Evolutionary conservation across 768 basidiomycete species (phyloP).

Genomic region (Agaricus bisporus): DNA sequence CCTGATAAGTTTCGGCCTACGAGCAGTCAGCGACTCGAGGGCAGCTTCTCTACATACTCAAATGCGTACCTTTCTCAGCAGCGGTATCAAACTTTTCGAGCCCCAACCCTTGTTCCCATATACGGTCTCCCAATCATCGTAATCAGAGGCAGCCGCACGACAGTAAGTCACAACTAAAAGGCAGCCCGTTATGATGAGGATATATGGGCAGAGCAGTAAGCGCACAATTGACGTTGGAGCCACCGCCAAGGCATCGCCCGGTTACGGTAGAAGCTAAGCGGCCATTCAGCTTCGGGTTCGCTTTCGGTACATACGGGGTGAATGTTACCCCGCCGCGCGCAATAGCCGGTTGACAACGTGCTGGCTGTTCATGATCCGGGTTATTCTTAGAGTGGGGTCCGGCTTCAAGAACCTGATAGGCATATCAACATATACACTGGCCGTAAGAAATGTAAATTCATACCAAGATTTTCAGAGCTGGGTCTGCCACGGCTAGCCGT

Average conservation of each 20-base stretch:
- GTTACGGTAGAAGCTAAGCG: conserved; percentile 37
- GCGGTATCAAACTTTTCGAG: conserved; percentile 47
- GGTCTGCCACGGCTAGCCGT: conserved; percentile 47
- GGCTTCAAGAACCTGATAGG: conserved; percentile 44
- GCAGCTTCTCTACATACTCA: not conserved
- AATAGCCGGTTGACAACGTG: conserved; percentile 39
- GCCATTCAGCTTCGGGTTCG: conserved; percentile 33
- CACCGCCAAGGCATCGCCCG: conserved; percentile 55
- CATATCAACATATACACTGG: not conserved
- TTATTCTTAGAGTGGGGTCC: conserved; percentile 46
- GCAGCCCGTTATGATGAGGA: not conserved
- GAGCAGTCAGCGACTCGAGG: no score
- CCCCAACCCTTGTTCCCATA: conserved; percentile 58
- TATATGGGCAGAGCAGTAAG: not conserved
- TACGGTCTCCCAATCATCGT: conserved; percentile 55
- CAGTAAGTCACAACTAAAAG: conserved; percentile 45
- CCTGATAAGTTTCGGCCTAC: conserved; percentile 37
- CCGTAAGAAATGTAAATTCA: conserved; percentile 2
- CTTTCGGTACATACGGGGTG: conserved; percentile 37
- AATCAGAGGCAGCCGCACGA: conserved; percentile 26
- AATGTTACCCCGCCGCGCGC: conserved; percentile 33
- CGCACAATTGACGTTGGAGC: conserved; percentile 56
- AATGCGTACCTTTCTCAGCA: conserved; percentile 45
- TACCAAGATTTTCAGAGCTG: conserved; percentile 49
- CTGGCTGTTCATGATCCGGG: conserved; percentile 47